Percentiles rank a stretch among this genome's conserved stretches.
Conservation (phyloP, 78 protist genomes). For the Goniomonas avonlea region DNA sequence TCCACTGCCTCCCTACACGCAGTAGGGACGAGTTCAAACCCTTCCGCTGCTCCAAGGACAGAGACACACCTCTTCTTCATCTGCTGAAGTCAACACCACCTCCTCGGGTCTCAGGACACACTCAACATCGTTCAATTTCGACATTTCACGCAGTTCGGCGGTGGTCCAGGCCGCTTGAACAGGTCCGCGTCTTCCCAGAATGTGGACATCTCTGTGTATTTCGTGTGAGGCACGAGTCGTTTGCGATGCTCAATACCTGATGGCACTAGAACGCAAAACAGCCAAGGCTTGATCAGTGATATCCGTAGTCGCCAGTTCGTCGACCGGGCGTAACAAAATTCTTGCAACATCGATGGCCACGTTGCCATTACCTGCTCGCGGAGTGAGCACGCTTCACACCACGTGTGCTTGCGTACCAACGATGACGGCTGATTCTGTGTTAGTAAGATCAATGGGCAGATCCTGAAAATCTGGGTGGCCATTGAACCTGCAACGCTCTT, state of each 20-base stretch:
- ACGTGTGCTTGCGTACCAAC: no score
- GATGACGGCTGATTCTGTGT: slow-evolving; percentile 4
- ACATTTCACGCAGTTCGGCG: slow-evolving; percentile 17
- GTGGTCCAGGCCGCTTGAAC: slow-evolving; percentile 28
- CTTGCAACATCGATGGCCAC: slow-evolving; percentile 73
- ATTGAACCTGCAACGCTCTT: slow-evolving; percentile 57
- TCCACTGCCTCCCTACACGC: no score
- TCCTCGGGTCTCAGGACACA: background rate
- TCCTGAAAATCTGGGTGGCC: slow-evolving; percentile 46
- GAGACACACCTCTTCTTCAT: no score
- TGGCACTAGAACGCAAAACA: background rate
- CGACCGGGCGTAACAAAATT: slow-evolving; percentile 18
- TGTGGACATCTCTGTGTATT: background rate
- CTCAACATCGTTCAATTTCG: no score
- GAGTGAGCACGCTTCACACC: no score
- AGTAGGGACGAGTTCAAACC: no score
- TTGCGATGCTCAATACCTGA: background rate
- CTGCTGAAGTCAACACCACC: no score
- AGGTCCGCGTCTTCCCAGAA: slow-evolving; percentile 61
- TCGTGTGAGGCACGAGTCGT: no score
- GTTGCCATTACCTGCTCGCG: slow-evolving; percentile 67
- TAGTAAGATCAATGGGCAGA: background rate
- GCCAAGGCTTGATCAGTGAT: slow-evolving; percentile 4
- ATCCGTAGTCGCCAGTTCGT: slow-evolving; percentile 28
- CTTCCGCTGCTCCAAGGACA: no score